Evolutionary conservation across 1,284 basidiomycete species (phyloP).

Genomic region (Leccinum angustisporum): DNA sequence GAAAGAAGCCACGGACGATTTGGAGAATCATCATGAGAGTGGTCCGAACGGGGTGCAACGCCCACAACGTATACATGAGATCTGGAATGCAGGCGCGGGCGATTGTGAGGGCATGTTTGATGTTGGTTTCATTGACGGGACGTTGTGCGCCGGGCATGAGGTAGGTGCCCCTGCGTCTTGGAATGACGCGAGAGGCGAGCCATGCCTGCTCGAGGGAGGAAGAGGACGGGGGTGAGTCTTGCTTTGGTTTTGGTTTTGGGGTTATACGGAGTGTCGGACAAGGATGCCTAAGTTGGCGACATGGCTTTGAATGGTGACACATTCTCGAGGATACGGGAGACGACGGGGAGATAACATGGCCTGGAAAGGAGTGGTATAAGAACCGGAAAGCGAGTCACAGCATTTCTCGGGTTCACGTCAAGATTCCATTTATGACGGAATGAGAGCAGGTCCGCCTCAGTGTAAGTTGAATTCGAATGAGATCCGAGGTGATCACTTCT

Average conservation of each 20-base stretch:
- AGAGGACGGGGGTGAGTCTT: conserved; percentile 22
- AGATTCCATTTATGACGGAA: conserved; percentile 37
- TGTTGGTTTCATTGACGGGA: conserved; percentile 52
- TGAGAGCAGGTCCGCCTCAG: conserved; percentile 27
- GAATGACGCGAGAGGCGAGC: conserved; percentile 58
- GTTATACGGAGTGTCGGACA: conserved; percentile 23
- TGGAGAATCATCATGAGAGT: conserved; percentile 65
- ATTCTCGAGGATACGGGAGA: conserved; percentile 26
- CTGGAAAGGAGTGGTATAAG: conserved; percentile 33
- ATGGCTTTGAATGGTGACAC: conserved; percentile 27
- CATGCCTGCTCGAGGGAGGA: conserved; percentile 55
- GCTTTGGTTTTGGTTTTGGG: conserved; percentile 10
- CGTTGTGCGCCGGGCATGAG: conserved; percentile 70
- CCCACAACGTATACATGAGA: conserved; percentile 59
- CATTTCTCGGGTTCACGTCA: conserved; percentile 39
- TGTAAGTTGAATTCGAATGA: conserved; percentile 27
- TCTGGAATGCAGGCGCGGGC: conserved; percentile 53
- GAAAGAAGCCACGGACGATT: conserved; percentile 68
- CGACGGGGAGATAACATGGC: conserved; percentile 19
- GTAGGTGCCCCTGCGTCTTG: conserved; percentile 40
- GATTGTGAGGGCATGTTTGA: conserved; percentile 56
- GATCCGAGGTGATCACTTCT: conserved; percentile 40
- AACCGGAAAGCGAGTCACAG: conserved; percentile 31
- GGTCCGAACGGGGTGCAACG: conserved; percentile 64
- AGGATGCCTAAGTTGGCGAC: conserved; percentile 23